Evolutionary conservation across 2,329 filamentous ascomycete species (phyloP).

Genomic region (Colletotrichum sp.): DNA sequence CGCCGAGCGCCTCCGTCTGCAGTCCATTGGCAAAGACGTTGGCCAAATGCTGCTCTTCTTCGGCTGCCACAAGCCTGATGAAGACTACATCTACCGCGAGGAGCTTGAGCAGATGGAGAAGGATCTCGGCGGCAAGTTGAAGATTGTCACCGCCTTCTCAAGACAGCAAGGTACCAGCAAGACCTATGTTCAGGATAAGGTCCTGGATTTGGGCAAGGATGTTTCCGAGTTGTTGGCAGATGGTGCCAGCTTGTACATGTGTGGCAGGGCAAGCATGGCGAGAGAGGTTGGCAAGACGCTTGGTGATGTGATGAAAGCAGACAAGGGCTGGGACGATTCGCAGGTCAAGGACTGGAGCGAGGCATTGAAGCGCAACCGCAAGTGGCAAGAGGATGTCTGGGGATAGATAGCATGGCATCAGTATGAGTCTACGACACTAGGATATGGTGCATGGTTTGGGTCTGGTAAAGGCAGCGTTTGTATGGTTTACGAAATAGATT

Average conservation of each 20-base stretch:
- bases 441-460: neutral
- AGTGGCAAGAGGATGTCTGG: slow-evolving; percentile 61
- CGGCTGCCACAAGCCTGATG: slow-evolving; percentile 38
- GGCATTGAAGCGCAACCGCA: slow-evolving; percentile 50
- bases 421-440: slow-evolving; percentile 25
- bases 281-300: slow-evolving; percentile 45
- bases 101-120: slow-evolving; percentile 26
- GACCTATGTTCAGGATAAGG: slow-evolving; percentile 41
- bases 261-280: slow-evolving; percentile 45
- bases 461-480: neutral
- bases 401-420: slow-evolving; percentile 28
- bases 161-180: slow-evolving; percentile 21
- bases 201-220: slow-evolving; percentile 33
- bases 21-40: slow-evolving; percentile 33
- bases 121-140: slow-evolving; percentile 26
- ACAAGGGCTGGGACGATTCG: slow-evolving; percentile 40
- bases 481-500: neutral
- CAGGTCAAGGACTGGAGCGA: slow-evolving; percentile 51
- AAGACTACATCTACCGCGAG: slow-evolving; percentile 35
- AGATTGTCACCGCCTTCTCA: slow-evolving; percentile 37
- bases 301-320: slow-evolving; percentile 35
- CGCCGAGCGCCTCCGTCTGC: slow-evolving; percentile 45
- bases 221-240: slow-evolving; percentile 33
- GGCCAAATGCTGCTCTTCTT: slow-evolving; percentile 44
- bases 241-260: slow-evolving; percentile 44